Evolutionary conservation across 169 alveolate genomes (phyloP).

Genomic region (Babesia ovata): DNA sequence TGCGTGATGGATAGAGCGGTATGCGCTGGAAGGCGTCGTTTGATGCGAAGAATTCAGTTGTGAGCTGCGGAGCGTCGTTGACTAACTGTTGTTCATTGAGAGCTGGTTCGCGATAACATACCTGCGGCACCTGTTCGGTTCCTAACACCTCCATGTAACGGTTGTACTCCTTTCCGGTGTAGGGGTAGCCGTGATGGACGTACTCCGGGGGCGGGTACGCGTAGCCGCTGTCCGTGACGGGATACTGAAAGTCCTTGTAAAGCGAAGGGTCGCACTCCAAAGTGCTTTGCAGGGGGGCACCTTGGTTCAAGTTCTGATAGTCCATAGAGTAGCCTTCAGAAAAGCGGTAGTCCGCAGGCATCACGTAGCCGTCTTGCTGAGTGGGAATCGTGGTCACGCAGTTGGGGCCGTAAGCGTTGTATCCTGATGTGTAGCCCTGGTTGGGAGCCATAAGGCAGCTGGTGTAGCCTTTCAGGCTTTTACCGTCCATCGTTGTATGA

Average conservation of each 20-base stretch:
- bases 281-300: conserved; percentile 11
- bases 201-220: conserved; percentile 29
- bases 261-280: not conserved
- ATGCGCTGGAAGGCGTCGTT: conserved; percentile 58
- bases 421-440: conserved; percentile 40
- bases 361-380: conserved; percentile 57
- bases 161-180: not conserved
- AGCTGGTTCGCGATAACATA: not conserved
- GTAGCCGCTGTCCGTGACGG: not conserved
- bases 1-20: conserved; percentile 41
- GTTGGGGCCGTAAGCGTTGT: not conserved
- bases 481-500: conserved; percentile 15
- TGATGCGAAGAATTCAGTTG: conserved; percentile 60
- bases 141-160: conserved; percentile 16
- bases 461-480: conserved; percentile 13
- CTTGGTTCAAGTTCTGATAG: not conserved
- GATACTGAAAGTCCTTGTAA: not conserved
- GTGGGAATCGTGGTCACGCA: conserved; percentile 57
- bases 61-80: conserved; percentile 16
- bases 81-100: not conserved
- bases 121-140: conserved; percentile 20
- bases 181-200: conserved; percentile 16
- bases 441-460: conserved; percentile 54
- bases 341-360: conserved; percentile 50
- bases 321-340: conserved; percentile 69